Percentiles rank a stretch among this genome's conserved stretches.
Evolutionary conservation across 345 rosid species (phyloP).

Genomic region (Aegle marmelos): DNA sequence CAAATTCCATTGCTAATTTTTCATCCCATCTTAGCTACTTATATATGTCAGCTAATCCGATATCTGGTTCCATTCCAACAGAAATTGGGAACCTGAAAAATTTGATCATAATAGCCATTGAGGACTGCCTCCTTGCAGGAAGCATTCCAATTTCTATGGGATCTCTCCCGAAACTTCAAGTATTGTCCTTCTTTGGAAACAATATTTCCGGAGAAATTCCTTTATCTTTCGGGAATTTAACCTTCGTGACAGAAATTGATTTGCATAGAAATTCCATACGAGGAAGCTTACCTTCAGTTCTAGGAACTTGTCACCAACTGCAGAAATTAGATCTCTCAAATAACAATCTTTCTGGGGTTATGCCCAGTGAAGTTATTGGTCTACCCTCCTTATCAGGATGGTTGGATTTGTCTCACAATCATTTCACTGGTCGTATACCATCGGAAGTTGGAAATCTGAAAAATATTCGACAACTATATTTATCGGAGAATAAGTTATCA

Average conservation of each 20-base stretch:
- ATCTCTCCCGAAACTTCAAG: slow-evolving; percentile 15
- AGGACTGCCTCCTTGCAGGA: slow-evolving; percentile 21
- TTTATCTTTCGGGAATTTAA: slow-evolving; percentile 37
- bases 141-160: slow-evolving; percentile 25
- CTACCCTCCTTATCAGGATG: slow-evolving; percentile 21
- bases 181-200: slow-evolving; percentile 28
- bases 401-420: slow-evolving; percentile 20
- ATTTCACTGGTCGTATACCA: slow-evolving; percentile 7
- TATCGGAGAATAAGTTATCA: slow-evolving; percentile 25
- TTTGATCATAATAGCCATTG: slow-evolving; percentile 15
- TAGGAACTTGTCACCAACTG: slow-evolving; percentile 28
- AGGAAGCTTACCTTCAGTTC: slow-evolving; percentile 38
- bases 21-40: slow-evolving; percentile 18
- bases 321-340: slow-evolving; percentile 11
- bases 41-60: slow-evolving; percentile 21
- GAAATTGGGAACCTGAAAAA: slow-evolving; percentile 13
- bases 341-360: slow-evolving; percentile 12
- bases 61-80: slow-evolving; percentile 16
- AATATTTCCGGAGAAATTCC: slow-evolving; percentile 40
- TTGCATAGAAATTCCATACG: slow-evolving; percentile 22
- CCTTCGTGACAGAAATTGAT: slow-evolving; percentile 24
- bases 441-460: slow-evolving; percentile 25
- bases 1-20: slow-evolving; percentile 21
- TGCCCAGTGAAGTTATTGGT: slow-evolving; percentile 23
- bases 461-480: not conserved